phyloP scores from a whole-genome alignment of 2,329 filamentous ascomycete genomes.

The Penicillium olsonii region DNA sequence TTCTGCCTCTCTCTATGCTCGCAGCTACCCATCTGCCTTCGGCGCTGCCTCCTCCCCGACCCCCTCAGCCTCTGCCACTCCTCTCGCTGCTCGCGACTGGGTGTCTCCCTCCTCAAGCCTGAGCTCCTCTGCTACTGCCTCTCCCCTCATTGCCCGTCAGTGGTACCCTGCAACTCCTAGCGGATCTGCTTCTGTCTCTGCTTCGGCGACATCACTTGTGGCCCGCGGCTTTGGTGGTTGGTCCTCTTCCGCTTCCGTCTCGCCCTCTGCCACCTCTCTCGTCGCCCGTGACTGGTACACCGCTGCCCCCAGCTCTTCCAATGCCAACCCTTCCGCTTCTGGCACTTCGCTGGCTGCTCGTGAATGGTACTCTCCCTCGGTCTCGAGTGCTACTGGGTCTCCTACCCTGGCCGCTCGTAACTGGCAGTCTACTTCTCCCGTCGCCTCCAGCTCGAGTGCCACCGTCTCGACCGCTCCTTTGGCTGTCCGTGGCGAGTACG shows the following conservation, averaged over 20 bases:
- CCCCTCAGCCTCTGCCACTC: constrained; percentile 1
- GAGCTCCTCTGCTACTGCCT: background rate
- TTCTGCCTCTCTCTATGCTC: constrained; percentile 9
- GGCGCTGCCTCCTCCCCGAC: background rate
- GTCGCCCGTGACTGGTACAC: constrained; percentile 13
- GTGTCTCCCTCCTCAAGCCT: background rate
- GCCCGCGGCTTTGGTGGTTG: constrained; percentile 13
- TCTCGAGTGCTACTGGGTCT: background rate
- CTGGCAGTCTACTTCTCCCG: constrained; percentile 1
- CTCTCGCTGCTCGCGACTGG: constrained; percentile 14
- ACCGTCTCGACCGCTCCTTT: constrained; percentile 7
- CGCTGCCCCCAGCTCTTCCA: background rate
- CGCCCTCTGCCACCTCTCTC: constrained; percentile 9
- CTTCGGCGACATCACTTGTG: constrained; percentile 7
- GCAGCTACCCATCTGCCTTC: constrained; percentile 15
- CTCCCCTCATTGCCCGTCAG: constrained; percentile 9
- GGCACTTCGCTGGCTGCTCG: background rate
- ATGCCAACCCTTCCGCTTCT: background rate
- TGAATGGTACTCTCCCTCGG: background rate
- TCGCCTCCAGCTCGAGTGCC: background rate
- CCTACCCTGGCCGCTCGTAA: constrained; percentile 1
- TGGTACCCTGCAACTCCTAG: constrained; percentile 11
- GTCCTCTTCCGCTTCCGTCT: constrained; percentile 1
- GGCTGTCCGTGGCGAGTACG: constrained; percentile 5
- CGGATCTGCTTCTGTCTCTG: background rate